A percentile compares a stretch with the other conserved stretches of the same genome.
These are phyloP conservation scores for Saksenaea vasiformis DNA, from an alignment of 371 early-diverging fungal genomes.

Conservation along the genomic window DNA sequence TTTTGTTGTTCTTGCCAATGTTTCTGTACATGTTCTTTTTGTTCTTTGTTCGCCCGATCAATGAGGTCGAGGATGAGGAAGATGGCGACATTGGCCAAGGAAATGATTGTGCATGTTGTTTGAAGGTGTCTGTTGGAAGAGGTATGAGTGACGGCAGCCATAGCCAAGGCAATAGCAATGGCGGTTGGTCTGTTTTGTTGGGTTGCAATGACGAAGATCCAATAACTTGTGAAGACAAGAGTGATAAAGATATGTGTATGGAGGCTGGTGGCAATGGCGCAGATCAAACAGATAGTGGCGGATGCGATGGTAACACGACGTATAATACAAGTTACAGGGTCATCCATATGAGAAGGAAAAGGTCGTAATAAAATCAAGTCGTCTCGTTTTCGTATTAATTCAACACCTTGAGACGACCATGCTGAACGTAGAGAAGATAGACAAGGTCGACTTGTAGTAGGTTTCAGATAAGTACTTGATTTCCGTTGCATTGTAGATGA, in stretches of 20 bases:
- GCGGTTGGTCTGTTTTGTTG: not conserved
- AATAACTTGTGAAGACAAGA: not conserved
- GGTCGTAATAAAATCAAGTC: not conserved
- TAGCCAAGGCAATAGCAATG: not conserved
- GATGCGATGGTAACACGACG: not conserved
- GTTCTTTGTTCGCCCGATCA: slow-evolving; percentile 2
- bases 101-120: not conserved
- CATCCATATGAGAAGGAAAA: not conserved
- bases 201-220: not conserved
- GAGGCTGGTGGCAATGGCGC: not conserved
- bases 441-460: slow-evolving; percentile 15
- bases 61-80: slow-evolving; percentile 6
- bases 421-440: slow-evolving; percentile 28
- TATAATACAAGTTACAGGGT: not conserved
- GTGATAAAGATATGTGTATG: not conserved
- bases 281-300: not conserved
- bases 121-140: not conserved
- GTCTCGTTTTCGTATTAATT: not conserved
- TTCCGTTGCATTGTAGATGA: not conserved
- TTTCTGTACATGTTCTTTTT: not conserved
- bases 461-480: not conserved
- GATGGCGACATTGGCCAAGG: not conserved
- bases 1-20: slow-evolving; percentile 11
- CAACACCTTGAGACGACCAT: slow-evolving; percentile 22
- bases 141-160: not conserved